A percentile compares a stretch with the other conserved stretches of the same genome.
Evolutionary conservation across 2,329 filamentous ascomycete genomes (phyloP).

Genomic region (Aspergillus fijiensis): DNA sequence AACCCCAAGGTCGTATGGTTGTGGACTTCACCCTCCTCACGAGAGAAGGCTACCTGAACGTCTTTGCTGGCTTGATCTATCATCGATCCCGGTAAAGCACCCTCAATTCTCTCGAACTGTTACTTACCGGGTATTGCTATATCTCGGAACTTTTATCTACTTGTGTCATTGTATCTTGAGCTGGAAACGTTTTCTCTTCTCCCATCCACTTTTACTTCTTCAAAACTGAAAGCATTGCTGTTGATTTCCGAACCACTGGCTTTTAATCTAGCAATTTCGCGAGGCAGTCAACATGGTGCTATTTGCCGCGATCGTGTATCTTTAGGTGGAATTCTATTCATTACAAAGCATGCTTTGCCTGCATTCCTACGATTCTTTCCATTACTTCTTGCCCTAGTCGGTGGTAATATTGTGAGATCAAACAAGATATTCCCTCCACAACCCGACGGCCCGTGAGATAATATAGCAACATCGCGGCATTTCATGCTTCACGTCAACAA

Average conservation of each 20-base stretch:
- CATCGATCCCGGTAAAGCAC: constrained; percentile 27
- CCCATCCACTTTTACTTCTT: background rate
- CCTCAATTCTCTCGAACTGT: too few species aligned
- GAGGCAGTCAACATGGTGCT: background rate
- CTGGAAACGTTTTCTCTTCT: constrained; percentile 2
- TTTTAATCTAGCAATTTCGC: background rate
- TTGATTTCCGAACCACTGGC: background rate
- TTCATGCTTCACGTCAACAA: too few species aligned
- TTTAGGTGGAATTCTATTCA: background rate
- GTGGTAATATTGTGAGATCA: too few species aligned
- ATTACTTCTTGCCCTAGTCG: background rate
- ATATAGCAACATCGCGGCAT: too few species aligned
- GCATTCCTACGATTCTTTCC: background rate
- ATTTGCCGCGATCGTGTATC: background rate
- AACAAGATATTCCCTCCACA: too few species aligned
- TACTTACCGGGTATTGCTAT: background rate
- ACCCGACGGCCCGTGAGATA: too few species aligned
- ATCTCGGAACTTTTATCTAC: background rate
- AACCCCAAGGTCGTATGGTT: constrained; percentile 32
- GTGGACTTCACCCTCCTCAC: constrained; percentile 45
- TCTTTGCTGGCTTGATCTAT: constrained; percentile 39
- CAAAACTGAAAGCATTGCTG: background rate
- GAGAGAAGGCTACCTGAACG: constrained; percentile 44
- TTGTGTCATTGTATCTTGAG: background rate
- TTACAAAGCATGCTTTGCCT: background rate